phyloP scores from a whole-genome alignment of 2,329 filamentous ascomycete genomes.

The Aspergillus pseudoviridinutans region DNA sequence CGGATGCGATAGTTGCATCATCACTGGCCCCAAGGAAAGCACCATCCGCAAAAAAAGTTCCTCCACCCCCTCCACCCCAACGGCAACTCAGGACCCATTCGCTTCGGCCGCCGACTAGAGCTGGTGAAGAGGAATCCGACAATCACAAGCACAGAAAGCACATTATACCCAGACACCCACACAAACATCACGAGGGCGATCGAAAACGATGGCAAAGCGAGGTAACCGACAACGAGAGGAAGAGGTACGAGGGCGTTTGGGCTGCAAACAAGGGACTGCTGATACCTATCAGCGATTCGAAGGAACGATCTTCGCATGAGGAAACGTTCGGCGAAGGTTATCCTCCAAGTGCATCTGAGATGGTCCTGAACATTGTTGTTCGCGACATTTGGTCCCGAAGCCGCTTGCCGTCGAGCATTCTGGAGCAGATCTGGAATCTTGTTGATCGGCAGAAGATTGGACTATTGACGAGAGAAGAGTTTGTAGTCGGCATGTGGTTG shows the following conservation, averaged over 20 bases:
- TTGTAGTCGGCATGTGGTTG: slow-evolving; percentile 49
- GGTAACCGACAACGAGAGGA: slow-evolving; percentile 43
- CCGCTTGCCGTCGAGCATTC: slow-evolving; percentile 33
- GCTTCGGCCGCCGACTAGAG: slow-evolving; percentile 33
- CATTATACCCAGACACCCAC: slow-evolving; percentile 42
- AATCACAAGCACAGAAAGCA: slow-evolving; percentile 30
- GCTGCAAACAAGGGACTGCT: slow-evolving; percentile 46
- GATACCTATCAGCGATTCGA: slow-evolving; percentile 19
- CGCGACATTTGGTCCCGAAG: slow-evolving; percentile 49
- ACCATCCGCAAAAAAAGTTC: slow-evolving; percentile 33
- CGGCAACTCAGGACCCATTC: slow-evolving; percentile 36
- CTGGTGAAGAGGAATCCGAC: slow-evolving; percentile 31
- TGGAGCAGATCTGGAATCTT: slow-evolving; percentile 46
- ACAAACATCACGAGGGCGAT: slow-evolving; percentile 48
- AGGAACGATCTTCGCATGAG: slow-evolving; percentile 6
- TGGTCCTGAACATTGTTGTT: slow-evolving; percentile 45
- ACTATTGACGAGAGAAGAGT: slow-evolving; percentile 43
- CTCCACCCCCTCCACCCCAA: slow-evolving; percentile 38
- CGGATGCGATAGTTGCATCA: slow-evolving; percentile 46
- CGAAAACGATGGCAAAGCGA: slow-evolving; percentile 44
- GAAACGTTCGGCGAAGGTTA: slow-evolving; percentile 13
- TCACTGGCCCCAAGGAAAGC: slow-evolving; percentile 43
- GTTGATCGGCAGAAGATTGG: slow-evolving; percentile 38
- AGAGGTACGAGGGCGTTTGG: slow-evolving; percentile 50
- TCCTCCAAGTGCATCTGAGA: slow-evolving; percentile 28